phyloP scores from a whole-genome alignment of 2,329 filamentous ascomycete genomes.

The Rutstroemia sp. region DNA sequence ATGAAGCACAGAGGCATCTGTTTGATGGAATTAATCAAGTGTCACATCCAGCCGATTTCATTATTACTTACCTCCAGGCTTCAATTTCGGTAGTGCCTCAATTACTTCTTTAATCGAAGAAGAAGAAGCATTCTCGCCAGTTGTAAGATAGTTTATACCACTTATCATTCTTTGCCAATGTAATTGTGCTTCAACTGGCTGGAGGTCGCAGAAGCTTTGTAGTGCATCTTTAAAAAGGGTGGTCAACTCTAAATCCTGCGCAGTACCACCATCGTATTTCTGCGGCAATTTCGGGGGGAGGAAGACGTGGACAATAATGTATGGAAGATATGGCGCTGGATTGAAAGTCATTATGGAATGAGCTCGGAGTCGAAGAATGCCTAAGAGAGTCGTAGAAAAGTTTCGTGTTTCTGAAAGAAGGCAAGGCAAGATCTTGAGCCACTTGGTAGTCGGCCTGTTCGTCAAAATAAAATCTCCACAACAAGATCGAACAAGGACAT shows the following conservation, averaged over 20 bases:
- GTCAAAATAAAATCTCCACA: no score
- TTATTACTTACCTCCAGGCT: slow-evolving; percentile 6
- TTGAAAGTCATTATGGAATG: no score
- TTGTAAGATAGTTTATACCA: not conserved
- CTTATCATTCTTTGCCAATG: slow-evolving; percentile 4
- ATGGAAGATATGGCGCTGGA: slow-evolving; percentile 12
- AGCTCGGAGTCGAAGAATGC: no score
- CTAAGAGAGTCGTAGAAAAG: no score
- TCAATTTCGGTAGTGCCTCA: slow-evolving; percentile 40
- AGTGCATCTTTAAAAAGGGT: slow-evolving; percentile 2
- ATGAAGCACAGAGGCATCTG: no score
- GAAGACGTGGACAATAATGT: slow-evolving; percentile 40
- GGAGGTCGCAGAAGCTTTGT: not conserved
- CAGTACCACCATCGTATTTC: slow-evolving; percentile 20
- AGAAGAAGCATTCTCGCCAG: not conserved
- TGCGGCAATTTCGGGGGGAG: slow-evolving; percentile 42
- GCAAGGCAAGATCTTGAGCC: no score
- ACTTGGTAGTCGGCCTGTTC: no score
- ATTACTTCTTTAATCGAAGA: not conserved
- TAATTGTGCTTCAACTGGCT: not conserved
- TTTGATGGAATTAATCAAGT: no score
- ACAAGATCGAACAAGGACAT: no score
- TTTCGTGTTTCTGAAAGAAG: no score
- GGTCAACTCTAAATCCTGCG: slow-evolving; percentile 10
- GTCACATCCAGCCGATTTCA: no score